These are phyloP conservation scores for Crithidia thermophila DNA, from an alignment of 208 protist genomes.

Conservation along the genomic window DNA sequence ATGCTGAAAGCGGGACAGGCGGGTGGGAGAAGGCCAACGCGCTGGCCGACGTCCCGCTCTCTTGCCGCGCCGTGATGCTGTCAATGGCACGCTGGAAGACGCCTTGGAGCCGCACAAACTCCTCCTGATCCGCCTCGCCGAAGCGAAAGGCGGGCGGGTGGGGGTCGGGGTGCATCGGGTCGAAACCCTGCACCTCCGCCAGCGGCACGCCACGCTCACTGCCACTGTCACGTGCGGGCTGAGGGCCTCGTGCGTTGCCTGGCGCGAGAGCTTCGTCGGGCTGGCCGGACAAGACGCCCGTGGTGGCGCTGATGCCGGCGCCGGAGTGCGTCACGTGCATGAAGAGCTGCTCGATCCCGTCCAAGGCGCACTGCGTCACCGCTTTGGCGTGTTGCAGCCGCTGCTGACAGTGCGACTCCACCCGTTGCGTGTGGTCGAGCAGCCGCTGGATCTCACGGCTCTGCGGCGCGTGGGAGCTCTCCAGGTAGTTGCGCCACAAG, in stretches of 20 bases:
- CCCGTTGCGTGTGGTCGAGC: conserved; percentile 14
- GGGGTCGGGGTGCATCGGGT: conserved; percentile 17
- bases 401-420: conserved; percentile 25
- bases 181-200: conserved; percentile 24
- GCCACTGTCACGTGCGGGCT: too few species aligned
- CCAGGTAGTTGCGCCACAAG: conserved; percentile 36
- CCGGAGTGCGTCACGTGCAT: conserved; percentile 31
- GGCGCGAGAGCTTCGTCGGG: conserved; percentile 7
- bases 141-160: conserved; percentile 27
- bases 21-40: background rate
- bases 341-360: conserved; percentile 38
- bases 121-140: conserved; percentile 5
- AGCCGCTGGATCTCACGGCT: conserved; percentile 40
- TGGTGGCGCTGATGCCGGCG: conserved; percentile 24
- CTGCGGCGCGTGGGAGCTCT: conserved; percentile 42
- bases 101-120: conserved; percentile 10
- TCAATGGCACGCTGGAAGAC: conserved; percentile 26
- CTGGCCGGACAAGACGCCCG: conserved; percentile 27
- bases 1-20: background rate
- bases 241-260: too few species aligned
- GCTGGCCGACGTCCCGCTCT: background rate
- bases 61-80: conserved; percentile 16
- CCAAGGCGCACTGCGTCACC: conserved; percentile 27
- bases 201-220: conserved; percentile 1
- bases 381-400: conserved; percentile 35